These are phyloP conservation scores for Phylloporus sp. DNA, from an alignment of 768 basidiomycete species.

Conservation along the genomic window DNA sequence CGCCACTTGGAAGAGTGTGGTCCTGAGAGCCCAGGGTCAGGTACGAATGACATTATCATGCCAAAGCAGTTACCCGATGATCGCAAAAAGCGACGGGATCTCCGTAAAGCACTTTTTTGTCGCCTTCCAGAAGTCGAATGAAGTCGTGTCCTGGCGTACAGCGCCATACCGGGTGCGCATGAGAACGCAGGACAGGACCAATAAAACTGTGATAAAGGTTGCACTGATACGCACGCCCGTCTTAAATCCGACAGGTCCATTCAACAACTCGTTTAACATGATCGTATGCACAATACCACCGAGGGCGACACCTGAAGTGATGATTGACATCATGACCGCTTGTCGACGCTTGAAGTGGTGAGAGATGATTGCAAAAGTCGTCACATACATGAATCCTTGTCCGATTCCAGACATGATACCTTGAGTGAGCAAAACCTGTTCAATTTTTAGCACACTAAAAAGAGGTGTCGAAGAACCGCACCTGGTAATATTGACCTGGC, in stretches of 20 bases:
- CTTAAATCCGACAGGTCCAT: conserved; percentile 43
- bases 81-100: conserved; percentile 22
- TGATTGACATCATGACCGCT: conserved; percentile 43
- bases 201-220: conserved; percentile 33
- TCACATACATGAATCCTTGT: conserved; percentile 43
- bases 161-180: conserved; percentile 33
- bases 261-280: conserved; percentile 49
- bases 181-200: conserved; percentile 37
- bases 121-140: conserved; percentile 15
- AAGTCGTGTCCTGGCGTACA: background rate
- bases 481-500: conserved; percentile 21
- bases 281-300: conserved; percentile 58
- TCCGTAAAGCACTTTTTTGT: conserved; percentile 22
- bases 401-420: conserved; percentile 41
- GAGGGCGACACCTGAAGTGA: conserved; percentile 44
- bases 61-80: conserved; percentile 14
- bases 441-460: background rate
- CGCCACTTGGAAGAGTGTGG: conserved; percentile 33
- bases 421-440: conserved; percentile 42
- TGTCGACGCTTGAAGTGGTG: conserved; percentile 43
- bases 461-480: background rate
- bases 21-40: conserved; percentile 8
- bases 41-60: background rate
- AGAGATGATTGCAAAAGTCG: conserved; percentile 39
- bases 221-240: conserved; percentile 39